Percentiles rank a stretch among this genome's conserved stretches.
Evolutionary conservation across 495 filamentous ascomycete genomes (phyloP).

Genomic region (Penicillium diatomitis): DNA sequence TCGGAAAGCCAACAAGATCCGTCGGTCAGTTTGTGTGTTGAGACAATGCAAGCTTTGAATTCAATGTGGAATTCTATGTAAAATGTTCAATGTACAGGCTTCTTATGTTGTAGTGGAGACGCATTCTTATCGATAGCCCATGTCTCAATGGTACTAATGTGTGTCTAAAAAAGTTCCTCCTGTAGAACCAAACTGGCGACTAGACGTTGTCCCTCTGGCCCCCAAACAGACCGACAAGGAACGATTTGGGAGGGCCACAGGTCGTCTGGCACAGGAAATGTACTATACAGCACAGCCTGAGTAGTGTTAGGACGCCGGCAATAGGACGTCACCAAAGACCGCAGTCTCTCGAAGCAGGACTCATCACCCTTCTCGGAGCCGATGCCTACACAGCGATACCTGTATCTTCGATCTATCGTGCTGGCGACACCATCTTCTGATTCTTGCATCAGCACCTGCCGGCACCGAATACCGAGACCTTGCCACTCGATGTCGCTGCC

Average conservation of each 20-base stretch:
- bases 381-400: constrained; percentile 28
- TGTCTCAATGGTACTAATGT: too few relatives aligned
- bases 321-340: constrained; percentile 10
- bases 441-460: constrained; percentile 12
- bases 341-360: constrained; percentile 15
- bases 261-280: constrained; percentile 13
- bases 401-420: constrained; percentile 13
- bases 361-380: constrained; percentile 4
- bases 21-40: too few relatives aligned
- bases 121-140: too few relatives aligned
- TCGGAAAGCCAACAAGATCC: too few relatives aligned
- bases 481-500: constrained; percentile 68
- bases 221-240: constrained; percentile 41
- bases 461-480: constrained; percentile 34
- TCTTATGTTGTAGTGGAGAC: too few relatives aligned
- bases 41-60: too few relatives aligned
- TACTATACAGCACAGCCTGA: constrained; percentile 32
- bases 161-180: constrained; percentile 3
- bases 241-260: constrained; percentile 32
- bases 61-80: too few relatives aligned
- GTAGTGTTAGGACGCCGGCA: constrained; percentile 3
- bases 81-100: too few relatives aligned
- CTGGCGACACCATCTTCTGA: constrained; percentile 14
- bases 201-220: constrained; percentile 25
- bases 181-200: constrained; percentile 32